Percentiles rank a stretch among this genome's conserved stretches.
phyloP scores from a whole-genome alignment of 73 alveolate species.

The Symbiodinium pilosum region DNA sequence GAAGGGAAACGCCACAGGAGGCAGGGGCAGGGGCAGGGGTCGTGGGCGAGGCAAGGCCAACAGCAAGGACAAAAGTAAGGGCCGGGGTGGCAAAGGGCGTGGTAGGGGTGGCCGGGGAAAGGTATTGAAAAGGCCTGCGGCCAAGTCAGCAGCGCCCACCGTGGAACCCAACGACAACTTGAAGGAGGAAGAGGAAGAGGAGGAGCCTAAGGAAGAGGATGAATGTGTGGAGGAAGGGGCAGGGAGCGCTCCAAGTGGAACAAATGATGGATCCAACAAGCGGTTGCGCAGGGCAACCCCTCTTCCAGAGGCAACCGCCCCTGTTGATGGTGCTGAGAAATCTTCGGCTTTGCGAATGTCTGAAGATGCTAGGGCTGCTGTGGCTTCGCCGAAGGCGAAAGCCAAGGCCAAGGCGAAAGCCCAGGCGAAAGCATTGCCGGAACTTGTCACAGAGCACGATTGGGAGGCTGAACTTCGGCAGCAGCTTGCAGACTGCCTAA shows the following conservation, averaged over 20 bases:
- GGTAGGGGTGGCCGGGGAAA: too few relatives aligned
- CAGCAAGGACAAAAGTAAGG: background rate
- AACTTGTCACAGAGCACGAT: background rate
- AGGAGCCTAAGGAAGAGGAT: background rate
- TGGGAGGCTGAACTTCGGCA: background rate
- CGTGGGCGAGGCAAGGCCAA: background rate
- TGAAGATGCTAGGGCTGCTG: too few relatives aligned
- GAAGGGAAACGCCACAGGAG: too few relatives aligned
- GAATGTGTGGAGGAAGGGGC: background rate
- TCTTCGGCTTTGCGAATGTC: too few relatives aligned
- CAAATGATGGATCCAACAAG: too few relatives aligned
- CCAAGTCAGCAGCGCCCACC: background rate
- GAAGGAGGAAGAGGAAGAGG: background rate
- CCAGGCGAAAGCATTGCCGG: background rate
- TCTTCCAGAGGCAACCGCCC: too few relatives aligned
- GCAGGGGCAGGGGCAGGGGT: background rate
- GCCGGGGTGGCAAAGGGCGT: too few relatives aligned
- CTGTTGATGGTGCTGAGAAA: too few relatives aligned
- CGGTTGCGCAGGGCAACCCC: too few relatives aligned
- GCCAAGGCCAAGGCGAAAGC: background rate
- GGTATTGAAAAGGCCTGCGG: too few relatives aligned
- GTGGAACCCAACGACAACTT: background rate
- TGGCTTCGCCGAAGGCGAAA: background rate
- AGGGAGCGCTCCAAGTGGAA: background rate
- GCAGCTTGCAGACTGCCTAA: background rate